Evolutionary conservation across 805 yeast genomes (phyloP).

Genomic region (Suhomyces canberraensis): DNA sequence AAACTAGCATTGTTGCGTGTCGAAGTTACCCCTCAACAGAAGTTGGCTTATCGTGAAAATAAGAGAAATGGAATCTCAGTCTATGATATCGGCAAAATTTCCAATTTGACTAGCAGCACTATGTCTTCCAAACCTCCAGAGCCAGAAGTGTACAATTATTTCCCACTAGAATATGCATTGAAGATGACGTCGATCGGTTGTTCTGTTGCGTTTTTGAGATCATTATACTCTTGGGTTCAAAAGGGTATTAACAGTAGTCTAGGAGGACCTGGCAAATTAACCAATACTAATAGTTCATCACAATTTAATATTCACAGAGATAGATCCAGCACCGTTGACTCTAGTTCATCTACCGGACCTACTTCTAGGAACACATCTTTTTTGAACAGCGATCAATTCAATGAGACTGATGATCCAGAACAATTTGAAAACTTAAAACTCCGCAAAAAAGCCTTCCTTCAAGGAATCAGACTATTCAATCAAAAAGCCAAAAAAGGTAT

Average conservation of each 20-base stretch:
- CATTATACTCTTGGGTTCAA: constrained; percentile 85
- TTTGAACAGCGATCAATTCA: constrained; percentile 14
- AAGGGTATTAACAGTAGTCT: constrained; percentile 33
- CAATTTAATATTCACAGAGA: constrained; percentile 14
- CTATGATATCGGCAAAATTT: constrained; percentile 69
- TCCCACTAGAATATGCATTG: constrained; percentile 79
- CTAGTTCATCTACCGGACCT: constrained; percentile 22
- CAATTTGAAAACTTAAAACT: constrained; percentile 85
- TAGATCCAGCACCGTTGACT: constrained; percentile 29
- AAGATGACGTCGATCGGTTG: constrained; percentile 79
- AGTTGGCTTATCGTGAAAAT: constrained; percentile 42
- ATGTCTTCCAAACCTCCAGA: constrained; percentile 55
- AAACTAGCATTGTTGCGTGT: constrained; percentile 67
- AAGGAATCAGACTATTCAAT: constrained; percentile 77
- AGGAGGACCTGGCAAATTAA: not conserved
- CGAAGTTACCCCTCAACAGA: constrained; percentile 68
- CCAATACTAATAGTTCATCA: constrained; percentile 5
- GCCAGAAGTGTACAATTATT: constrained; percentile 49
- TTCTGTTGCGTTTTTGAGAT: constrained; percentile 75
- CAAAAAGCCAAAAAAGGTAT: constrained; percentile 83
- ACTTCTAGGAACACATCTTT: constrained; percentile 32
- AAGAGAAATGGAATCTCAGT: constrained; percentile 59
- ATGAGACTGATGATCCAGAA: constrained; percentile 66
- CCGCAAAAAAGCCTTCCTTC: constrained; percentile 75
- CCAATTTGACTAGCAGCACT: constrained; percentile 70